Base-by-base conservation (phyloP, 805 yeast genomes). In the Myxozyma neglecta region DNA sequence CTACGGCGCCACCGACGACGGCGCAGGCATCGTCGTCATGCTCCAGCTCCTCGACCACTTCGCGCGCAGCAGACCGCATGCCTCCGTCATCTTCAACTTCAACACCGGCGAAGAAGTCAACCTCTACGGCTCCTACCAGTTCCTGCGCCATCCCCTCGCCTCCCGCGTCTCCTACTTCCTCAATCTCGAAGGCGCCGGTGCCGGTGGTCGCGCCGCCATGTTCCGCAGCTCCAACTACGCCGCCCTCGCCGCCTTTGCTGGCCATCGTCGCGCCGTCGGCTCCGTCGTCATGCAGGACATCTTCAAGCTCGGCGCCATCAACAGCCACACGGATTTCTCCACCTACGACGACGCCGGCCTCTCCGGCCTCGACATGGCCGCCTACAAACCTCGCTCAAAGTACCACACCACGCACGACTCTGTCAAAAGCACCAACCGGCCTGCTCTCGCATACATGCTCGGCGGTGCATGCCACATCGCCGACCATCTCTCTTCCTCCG, bases 61-160 rank as follows among this genome's bases (percentile, higher is more conserved):
- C 37, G 14, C 63, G n/a, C 34, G 44, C 14, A 9, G 56, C 32
- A 46, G 62, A 7, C 96, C 96, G 0, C 72, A 78, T 46, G 79
- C 96, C 61, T 87, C 92, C 3, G 75, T 92, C 13, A 78, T 91
- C 6, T 85, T 92, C 75, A 91, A 92, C 73, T 89, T 92, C 76
- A 92, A 92, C 74, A 88, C 91, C 72, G 83, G 90, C 71, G 97
- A 91, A 72, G 97, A 91, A 70, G 87, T 89, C 73, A 96, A 96
- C 0, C 78, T 92, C 36, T 76, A 85, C 58, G 97, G 97, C 3
- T 96, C 97, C 0, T 79, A 80, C 49, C 81, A 87, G 0, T 90
- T 90, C 68, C 74, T 88, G 57, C 72, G 80, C 37, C 96, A 90
- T 72, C 85, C 87, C 16, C 88, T 96, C 93, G 79, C 83, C 24